Conservation (phyloP, 106 monocot genomes). For the Gastrodia elata region DNA sequence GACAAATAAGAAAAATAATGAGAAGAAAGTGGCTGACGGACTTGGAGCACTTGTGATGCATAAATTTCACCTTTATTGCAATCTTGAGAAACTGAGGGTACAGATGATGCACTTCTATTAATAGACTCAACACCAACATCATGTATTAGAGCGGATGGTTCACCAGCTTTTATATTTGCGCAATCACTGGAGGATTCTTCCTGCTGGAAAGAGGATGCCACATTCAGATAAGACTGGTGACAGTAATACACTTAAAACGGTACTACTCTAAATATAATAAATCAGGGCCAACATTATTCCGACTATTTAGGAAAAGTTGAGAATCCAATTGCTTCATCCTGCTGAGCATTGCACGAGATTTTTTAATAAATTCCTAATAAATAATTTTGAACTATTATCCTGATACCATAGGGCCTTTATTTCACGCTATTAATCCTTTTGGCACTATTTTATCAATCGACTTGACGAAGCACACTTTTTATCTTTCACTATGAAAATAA, state of each 20-base stretch:
- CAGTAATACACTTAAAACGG: neutral
- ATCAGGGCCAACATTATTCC: neutral
- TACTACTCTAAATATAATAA: neutral
- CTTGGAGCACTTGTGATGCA: neutral
- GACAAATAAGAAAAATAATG: neutral
- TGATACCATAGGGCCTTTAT: neutral
- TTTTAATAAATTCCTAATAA: neutral
- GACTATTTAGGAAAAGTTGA: no score
- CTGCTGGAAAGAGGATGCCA: neutral
- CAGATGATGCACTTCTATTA: neutral
- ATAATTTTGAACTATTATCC: neutral
- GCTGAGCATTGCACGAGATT: neutral
- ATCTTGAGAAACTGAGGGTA: conserved; percentile 9
- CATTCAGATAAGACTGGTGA: neutral
- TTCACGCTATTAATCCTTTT: neutral
- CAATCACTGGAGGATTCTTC: neutral
- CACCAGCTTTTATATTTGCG: neutral
- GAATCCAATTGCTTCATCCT: no score
- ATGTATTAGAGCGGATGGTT: neutral
- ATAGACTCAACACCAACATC: conserved; percentile 5
- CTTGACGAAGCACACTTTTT: neutral
- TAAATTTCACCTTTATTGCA: conserved; percentile 15
- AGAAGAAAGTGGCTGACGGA: neutral
- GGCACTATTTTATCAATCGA: neutral
- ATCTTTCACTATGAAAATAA: neutral